Base-by-base conservation (phyloP, 106 monocot genomes). In the Dendrobium nobile region DNA sequence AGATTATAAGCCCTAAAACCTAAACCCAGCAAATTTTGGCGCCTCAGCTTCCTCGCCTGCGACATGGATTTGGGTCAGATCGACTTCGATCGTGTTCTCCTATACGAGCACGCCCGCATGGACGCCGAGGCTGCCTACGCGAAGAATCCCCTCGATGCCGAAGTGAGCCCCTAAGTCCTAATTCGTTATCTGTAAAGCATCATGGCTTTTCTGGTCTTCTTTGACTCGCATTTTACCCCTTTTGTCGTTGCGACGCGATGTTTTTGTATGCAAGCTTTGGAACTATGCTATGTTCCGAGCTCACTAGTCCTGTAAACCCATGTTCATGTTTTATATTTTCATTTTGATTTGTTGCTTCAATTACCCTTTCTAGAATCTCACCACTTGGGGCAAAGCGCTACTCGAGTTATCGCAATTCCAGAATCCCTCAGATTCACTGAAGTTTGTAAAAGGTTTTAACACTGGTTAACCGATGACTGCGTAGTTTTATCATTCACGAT, bases 81-180 rank as follows among this genome's bases (percentile, higher is more conserved):
- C 73, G 94, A 91, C 2, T 80, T 86, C 20, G 91, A 92, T 41
- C 81, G 90, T 64, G 42, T 90, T 81, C 18, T 94, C 82, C 81
- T 94, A 85, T 94, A 89, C 85, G 88, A 94, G 68, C 82, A 84
- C 78, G 85, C 94, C 4, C 85, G 91, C 78, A 83, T 85, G 87
- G 48, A 80, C 48, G 84, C 91, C 9, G 91, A 94, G 79, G 81
- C 84, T 47, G 77, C 82, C 77, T 88, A 94, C 82, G 83, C 81
- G 18, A 82, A 82, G 61, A 88, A 94, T 67, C 94, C 94, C 42
- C 85, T 83, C 73, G 91, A 94, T 42, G 88, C 94, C 65, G 94
- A 94, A 15, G 94, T 89, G 67, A 86, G 79, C 40, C 26, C 51
- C 76, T 47, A 27, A 48, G 2, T 27, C 47, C 76, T 28, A 51